A percentile compares a stretch with the other conserved stretches of the same genome.
Evolutionary conservation across 2,329 filamentous ascomycete species (phyloP).

Genomic region (Aspergillus sp.): DNA sequence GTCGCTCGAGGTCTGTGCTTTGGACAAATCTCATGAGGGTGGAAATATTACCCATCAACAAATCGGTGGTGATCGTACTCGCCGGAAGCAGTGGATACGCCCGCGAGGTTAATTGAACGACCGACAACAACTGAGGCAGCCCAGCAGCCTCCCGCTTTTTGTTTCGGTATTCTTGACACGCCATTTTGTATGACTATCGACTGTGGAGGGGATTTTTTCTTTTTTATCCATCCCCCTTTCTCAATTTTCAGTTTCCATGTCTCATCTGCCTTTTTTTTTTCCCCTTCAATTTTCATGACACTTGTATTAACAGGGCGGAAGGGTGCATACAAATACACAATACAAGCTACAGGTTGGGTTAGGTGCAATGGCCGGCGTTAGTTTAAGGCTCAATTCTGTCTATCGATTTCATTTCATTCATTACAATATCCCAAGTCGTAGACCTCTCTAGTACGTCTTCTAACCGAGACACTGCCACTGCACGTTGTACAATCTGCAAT

Average conservation of each 20-base stretch:
- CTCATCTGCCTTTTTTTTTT: neutral
- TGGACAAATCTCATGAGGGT: neutral
- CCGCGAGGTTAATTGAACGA: conserved; percentile 3
- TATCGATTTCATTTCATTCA: neutral
- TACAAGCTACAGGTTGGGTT: neutral
- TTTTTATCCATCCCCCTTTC: neutral
- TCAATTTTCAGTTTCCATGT: neutral
- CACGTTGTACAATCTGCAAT: no score
- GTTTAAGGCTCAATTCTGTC: neutral
- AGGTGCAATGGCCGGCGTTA: neutral
- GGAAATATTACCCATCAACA: conserved; percentile 9
- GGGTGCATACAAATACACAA: conserved; percentile 1
- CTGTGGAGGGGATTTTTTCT: neutral
- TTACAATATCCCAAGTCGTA: no score
- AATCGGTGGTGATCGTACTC: neutral
- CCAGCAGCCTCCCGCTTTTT: neutral
- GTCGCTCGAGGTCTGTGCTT: neutral
- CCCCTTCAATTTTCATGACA: neutral
- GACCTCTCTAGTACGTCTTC: no score
- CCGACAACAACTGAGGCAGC: neutral
- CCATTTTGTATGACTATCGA: neutral
- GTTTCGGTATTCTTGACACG: neutral
- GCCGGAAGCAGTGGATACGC: neutral
- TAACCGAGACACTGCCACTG: no score
- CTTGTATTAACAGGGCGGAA: neutral